These are phyloP conservation scores for Penicillium sp. DNA, from an alignment of 2,329 filamentous ascomycete genomes.

Conservation along the genomic window DNA sequence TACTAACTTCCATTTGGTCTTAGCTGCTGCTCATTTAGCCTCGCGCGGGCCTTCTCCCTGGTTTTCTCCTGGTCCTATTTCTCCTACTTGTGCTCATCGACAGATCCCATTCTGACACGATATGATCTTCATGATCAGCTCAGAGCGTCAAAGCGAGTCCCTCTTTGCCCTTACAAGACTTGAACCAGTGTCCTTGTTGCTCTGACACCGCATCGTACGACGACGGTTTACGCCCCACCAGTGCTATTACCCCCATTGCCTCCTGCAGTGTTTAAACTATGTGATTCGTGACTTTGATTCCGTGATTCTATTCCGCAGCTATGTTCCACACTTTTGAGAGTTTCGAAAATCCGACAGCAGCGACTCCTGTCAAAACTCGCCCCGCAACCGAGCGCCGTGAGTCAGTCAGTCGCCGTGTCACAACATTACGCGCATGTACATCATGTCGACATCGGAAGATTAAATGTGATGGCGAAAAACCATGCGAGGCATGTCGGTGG, in stretches of 20 bases:
- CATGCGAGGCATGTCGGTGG: conserved; percentile 79
- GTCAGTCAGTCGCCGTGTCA: conserved; percentile 36
- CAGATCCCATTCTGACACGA: not conserved
- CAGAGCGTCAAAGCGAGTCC: not conserved
- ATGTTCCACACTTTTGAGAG: conserved; percentile 48
- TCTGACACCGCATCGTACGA: conserved; percentile 3
- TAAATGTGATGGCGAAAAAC: conserved; percentile 77
- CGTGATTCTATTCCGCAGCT: conserved; percentile 11
- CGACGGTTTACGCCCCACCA: not conserved
- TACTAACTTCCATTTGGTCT: conserved; percentile 12
- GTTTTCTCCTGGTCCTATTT: not conserved
- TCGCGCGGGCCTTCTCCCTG: conserved; percentile 1
- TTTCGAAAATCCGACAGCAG: conserved; percentile 36
- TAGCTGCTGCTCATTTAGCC: conserved; percentile 6
- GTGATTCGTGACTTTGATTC: conserved; percentile 5
- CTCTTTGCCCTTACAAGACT: not conserved
- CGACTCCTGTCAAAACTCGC: conserved; percentile 28
- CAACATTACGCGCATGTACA: conserved; percentile 60
- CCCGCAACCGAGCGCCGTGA: conserved; percentile 34
- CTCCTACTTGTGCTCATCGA: not conserved
- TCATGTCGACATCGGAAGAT: conserved; percentile 81
- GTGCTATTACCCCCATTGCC: conserved; percentile 5
- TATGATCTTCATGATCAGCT: no score
- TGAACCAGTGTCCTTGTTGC: not conserved
- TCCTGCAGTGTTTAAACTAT: conserved; percentile 13